Evolutionary conservation across 768 basidiomycete genomes (phyloP), one percentile per base, ranked within the genome.

Genomic region (Ramaria sp.): DNA sequence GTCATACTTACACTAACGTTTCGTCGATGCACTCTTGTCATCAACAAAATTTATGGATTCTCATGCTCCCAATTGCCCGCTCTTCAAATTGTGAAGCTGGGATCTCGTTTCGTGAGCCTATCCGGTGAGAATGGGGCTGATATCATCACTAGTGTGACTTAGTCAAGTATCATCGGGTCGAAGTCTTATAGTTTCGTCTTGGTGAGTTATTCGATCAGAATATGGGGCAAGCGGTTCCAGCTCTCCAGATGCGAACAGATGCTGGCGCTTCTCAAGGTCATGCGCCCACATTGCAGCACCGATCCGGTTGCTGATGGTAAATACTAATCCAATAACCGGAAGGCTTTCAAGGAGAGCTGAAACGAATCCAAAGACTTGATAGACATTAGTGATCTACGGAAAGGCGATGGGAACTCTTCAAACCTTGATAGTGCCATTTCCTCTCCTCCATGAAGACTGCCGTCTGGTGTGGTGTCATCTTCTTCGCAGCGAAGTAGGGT

Each of bases 201-300:
- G 27, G 20, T 50, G 13, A 32, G 48, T 22, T 13, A 50, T 32
- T 7, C n/a, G 32, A 13, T 32, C 15, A 10, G 25, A 9, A 25
- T 24, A 16, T 37, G 59, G 66, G 16, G 62, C 55, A 8, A 68
- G 56, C 1, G 70, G 70, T 39, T 64, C 59, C 36, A 69, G 59
- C 34, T 68, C 63, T 0, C 65, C 65, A 22, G 59, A 64, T 9
- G 66, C 64, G 61, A 71, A 72, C 22, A 64, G 64, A 52, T 70
- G 68, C 60, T 73, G 72, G 9, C 71, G 60, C 53, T 74, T 74
- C 55, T 74, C 73, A 7, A 73, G 58, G 56, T 74, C 87, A 58
- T 83, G 81, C 4, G 88, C 86, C 85, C 91, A 96, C 93, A 96
- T 95, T 1, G 91, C 91, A 2, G 89, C 93, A 5, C 92, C 92